Conservation (phyloP, 495 filamentous ascomycete species). For the Aspergillus carlsbadensis region DNA sequence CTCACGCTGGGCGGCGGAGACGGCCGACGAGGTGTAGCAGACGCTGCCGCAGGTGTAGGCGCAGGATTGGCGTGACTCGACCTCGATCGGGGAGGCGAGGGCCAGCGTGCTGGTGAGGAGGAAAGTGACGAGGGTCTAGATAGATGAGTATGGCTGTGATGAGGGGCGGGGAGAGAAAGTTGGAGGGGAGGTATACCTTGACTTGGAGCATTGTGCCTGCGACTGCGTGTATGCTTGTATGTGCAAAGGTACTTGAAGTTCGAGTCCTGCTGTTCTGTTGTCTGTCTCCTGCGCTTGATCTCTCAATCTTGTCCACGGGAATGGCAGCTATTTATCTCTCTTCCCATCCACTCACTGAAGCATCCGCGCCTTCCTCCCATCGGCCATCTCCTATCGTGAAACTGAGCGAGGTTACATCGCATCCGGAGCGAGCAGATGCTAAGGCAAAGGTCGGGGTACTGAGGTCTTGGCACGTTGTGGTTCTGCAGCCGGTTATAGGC, state of each 20-base stretch:
- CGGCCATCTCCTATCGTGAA: conserved; percentile 1
- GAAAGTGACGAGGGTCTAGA: conserved; percentile 17
- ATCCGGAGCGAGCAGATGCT: not conserved
- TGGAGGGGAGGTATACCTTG: too few species aligned
- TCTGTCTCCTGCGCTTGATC: not conserved
- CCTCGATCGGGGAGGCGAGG: conserved; percentile 44
- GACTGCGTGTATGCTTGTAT: not conserved
- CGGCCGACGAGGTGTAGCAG: conserved; percentile 46
- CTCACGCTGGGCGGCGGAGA: conserved; percentile 48
- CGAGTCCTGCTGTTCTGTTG: not conserved
- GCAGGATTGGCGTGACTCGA: conserved; percentile 43
- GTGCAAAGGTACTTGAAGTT: too few species aligned
- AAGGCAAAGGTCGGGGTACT: too few species aligned
- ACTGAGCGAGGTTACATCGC: not conserved
- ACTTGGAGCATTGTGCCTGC: not conserved
- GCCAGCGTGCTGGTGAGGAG: conserved; percentile 35
- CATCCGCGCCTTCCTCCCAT: not conserved
- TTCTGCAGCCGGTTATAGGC: too few species aligned
- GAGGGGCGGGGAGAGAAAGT: too few species aligned
- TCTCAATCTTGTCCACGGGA: not conserved
- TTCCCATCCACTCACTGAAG: not conserved
- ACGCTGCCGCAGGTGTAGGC: conserved; percentile 50
- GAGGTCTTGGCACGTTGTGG: too few species aligned
- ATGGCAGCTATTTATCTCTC: conserved; percentile 1
- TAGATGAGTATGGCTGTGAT: not conserved